Evolutionary conservation across 108 stramenopile species (phyloP).

Genomic region (Cylindrotheca fusiformis): DNA sequence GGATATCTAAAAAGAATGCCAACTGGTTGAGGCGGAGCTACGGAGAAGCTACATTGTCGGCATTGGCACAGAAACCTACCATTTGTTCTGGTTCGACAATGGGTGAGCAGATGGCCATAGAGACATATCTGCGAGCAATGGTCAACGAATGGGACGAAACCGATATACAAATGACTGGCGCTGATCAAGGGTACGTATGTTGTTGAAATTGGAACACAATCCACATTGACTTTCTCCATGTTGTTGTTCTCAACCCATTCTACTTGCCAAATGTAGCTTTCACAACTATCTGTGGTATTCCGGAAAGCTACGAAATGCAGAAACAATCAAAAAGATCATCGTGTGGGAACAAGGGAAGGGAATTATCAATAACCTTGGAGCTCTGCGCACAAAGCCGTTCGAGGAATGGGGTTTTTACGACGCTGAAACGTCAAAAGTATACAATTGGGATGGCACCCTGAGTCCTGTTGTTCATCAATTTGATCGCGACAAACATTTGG

Average conservation of each 20-base stretch:
- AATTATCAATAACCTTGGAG: slow-evolving; percentile 80
- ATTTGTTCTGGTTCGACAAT: slow-evolving; percentile 81
- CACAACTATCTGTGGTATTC: slow-evolving; percentile 82
- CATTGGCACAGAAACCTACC: slow-evolving; percentile 60
- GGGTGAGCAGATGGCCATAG: slow-evolving; percentile 79
- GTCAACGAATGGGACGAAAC: slow-evolving; percentile 79
- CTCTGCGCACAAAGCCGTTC: slow-evolving; percentile 59
- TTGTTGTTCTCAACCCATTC: no score
- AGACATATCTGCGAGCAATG: slow-evolving; percentile 77
- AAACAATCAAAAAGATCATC: slow-evolving; percentile 51
- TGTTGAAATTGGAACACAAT: no score
- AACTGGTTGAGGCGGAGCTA: slow-evolving; percentile 62
- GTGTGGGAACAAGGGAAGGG: slow-evolving; percentile 83
- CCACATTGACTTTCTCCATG: no score
- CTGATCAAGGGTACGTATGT: slow-evolving; percentile 66
- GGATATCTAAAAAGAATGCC: slow-evolving; percentile 60
- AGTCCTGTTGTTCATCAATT: slow-evolving; percentile 85
- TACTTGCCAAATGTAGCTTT: no score
- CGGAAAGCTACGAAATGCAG: slow-evolving; percentile 45
- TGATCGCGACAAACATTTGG: slow-evolving; percentile 76
- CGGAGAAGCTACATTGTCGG: slow-evolving; percentile 38
- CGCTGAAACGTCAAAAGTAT: slow-evolving; percentile 45
- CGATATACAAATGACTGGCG: slow-evolving; percentile 63
- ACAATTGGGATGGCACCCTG: slow-evolving; percentile 74
- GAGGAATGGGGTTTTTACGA: slow-evolving; percentile 72